These are phyloP conservation scores for Acanthamoeba healyi DNA, from an alignment of 208 protist species.

Conservation along the genomic window DNA sequence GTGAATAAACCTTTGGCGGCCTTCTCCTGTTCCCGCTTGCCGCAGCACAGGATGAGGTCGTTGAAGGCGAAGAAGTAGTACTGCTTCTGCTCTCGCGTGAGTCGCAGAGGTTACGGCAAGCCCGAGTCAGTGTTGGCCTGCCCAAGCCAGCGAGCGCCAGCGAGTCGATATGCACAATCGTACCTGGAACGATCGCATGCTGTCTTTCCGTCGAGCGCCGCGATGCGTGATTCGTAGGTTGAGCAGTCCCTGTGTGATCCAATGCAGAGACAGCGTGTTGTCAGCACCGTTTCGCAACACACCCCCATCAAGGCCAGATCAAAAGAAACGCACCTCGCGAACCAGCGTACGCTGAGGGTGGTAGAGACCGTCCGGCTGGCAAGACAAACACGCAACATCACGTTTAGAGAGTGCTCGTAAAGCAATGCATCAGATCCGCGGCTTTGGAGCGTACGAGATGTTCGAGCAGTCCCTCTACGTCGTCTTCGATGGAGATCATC, in stretches of 20 bases:
- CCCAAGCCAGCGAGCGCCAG: too few relatives aligned
- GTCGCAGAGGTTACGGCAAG: neutral
- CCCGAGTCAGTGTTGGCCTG: too few relatives aligned
- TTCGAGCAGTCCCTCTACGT: neutral
- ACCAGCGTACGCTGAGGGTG: neutral
- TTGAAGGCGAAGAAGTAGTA: conserved; percentile 75
- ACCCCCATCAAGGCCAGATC: neutral
- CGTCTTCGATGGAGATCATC: conserved; percentile 72
- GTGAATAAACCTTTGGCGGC: conserved; percentile 35
- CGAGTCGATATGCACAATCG: neutral
- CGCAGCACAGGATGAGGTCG: conserved; percentile 43
- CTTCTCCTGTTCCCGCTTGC: conserved; percentile 1
- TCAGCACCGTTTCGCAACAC: too few relatives aligned
- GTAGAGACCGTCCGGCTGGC: conserved; percentile 50
- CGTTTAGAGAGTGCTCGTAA: neutral
- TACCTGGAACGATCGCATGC: conserved; percentile 51
- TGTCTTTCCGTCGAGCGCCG: conserved; percentile 36
- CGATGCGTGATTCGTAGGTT: conserved; percentile 35
- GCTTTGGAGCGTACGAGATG: conserved; percentile 11
- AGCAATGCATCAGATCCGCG: too few relatives aligned
- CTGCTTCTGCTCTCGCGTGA: conserved; percentile 17
- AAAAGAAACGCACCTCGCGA: neutral
- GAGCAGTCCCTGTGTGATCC: neutral
- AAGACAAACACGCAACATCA: neutral
- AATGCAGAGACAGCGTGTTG: too few relatives aligned